Evolutionary conservation across 345 rosid species (phyloP).

Genomic region (Moricandia moricandioides): DNA sequence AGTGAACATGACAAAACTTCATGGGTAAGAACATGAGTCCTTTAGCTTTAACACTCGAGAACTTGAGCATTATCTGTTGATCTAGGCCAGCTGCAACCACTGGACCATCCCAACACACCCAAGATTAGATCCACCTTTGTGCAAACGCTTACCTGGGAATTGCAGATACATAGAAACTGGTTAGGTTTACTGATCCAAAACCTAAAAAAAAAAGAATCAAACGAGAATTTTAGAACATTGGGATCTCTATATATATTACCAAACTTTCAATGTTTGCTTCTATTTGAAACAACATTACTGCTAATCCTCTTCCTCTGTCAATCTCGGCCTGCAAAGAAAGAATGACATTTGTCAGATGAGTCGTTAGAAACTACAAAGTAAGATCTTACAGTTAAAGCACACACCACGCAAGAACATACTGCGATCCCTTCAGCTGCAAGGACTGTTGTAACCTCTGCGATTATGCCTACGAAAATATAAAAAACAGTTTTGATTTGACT

Average conservation of each 20-base stretch:
- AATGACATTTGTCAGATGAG: background rate
- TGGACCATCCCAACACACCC: slow-evolving; percentile 93
- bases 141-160: slow-evolving; percentile 69
- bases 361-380: background rate
- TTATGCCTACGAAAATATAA: slow-evolving; percentile 56
- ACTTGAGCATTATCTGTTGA: slow-evolving; percentile 42
- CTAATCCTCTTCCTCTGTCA: slow-evolving; percentile 89
- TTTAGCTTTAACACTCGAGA: slow-evolving; percentile 60
- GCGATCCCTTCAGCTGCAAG: slow-evolving; percentile 62
- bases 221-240: background rate
- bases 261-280: slow-evolving; percentile 72
- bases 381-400: slow-evolving; percentile 17
- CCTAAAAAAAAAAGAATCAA: background rate
- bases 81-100: slow-evolving; percentile 93
- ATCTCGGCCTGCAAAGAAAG: slow-evolving; percentile 63
- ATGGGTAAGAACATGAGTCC: slow-evolving; percentile 27
- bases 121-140: slow-evolving; percentile 69
- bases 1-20: slow-evolving; percentile 38
- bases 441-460: slow-evolving; percentile 83
- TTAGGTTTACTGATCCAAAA: background rate
- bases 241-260: slow-evolving; percentile 44
- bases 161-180: background rate
- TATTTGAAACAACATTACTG: slow-evolving; percentile 83
- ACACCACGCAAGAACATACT: slow-evolving; percentile 89
- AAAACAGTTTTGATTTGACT: slow-evolving; percentile 9